Percentiles rank a stretch among this genome's conserved stretches.
These are phyloP conservation scores for Cordia subcordata DNA, from an alignment of 257 asterid genomes.

Conservation along the genomic window DNA sequence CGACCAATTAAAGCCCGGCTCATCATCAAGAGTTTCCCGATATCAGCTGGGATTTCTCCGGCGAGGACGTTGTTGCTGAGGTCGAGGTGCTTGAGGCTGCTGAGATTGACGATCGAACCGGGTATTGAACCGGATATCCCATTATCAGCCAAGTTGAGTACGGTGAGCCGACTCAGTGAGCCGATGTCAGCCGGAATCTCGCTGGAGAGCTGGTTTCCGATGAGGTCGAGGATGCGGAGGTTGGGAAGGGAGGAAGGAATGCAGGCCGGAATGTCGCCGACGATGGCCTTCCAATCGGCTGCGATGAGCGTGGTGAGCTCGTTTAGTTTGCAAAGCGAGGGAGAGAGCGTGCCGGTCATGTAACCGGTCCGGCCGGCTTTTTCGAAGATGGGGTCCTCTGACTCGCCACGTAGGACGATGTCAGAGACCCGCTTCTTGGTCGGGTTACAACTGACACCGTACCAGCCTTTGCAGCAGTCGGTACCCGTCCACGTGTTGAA, in stretches of 20 bases:
- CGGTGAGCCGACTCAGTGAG: conserved; percentile 51
- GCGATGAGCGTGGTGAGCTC: conserved; percentile 69
- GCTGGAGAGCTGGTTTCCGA: conserved; percentile 83
- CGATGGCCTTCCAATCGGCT: conserved; percentile 87
- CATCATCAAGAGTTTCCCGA: conserved; percentile 80
- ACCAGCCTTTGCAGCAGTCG: conserved; percentile 75
- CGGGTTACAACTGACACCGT: conserved; percentile 87
- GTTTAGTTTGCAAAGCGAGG: conserved; percentile 68
- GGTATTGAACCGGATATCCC: conserved; percentile 62
- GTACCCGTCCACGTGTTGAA: conserved; percentile 70
- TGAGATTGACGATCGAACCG: conserved; percentile 54
- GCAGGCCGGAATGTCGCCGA: conserved; percentile 80
- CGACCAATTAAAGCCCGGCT: conserved; percentile 74
- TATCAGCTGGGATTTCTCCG: conserved; percentile 63
- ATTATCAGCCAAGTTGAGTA: conserved; percentile 81
- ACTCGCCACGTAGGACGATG: conserved; percentile 82
- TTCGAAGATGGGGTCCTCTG: conserved; percentile 86
- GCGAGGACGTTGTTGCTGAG: conserved; percentile 62
- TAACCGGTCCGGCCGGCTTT: conserved; percentile 89
- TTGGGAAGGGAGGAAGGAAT: conserved; percentile 48
- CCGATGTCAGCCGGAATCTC: conserved; percentile 69
- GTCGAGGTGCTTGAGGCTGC: conserved; percentile 68
- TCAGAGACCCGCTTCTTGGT: conserved; percentile 70
- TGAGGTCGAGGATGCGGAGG: conserved; percentile 64
- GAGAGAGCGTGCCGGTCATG: conserved; percentile 85